A percentile compares a stretch with the other conserved stretches of the same genome.
These are phyloP conservation scores for Penicillium sp. DNA, from an alignment of 2,329 filamentous ascomycete species.

Conservation along the genomic window DNA sequence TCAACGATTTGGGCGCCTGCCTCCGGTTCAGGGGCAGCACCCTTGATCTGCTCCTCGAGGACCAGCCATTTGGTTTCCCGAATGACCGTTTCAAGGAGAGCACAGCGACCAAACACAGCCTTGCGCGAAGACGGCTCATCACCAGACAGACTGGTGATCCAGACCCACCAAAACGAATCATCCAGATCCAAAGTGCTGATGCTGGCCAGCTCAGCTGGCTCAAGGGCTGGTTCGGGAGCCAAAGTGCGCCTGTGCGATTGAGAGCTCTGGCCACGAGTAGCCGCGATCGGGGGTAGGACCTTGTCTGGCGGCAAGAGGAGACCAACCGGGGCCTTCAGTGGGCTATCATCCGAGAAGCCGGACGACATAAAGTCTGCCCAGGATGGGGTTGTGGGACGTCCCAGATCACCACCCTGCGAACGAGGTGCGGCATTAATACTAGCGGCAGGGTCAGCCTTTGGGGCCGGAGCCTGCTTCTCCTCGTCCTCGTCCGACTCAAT, in stretches of 20 bases:
- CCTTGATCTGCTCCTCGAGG: constrained; percentile 94
- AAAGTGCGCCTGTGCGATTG: constrained; percentile 77
- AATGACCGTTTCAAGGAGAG: constrained; percentile 86
- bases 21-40: constrained; percentile 80
- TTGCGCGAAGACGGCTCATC: constrained; percentile 87
- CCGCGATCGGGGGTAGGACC: constrained; percentile 78
- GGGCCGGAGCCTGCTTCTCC: constrained; percentile 27
- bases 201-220: constrained; percentile 92
- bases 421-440: constrained; percentile 67
- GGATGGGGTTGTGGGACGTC: constrained; percentile 88
- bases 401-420: constrained; percentile 67
- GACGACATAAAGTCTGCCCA: constrained; percentile 98
- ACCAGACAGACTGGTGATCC: constrained; percentile 92
- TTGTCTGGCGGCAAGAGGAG: constrained; percentile 89
- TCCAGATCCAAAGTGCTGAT: constrained; percentile 85
- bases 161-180: constrained; percentile 99
- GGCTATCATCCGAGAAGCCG: constrained; percentile 79
- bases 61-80: constrained; percentile 83
- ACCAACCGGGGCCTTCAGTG: constrained; percentile 57
- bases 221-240: constrained; percentile 68
- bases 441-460: constrained; percentile 41
- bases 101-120: constrained; percentile 89
- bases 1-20: constrained; percentile 88
- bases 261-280: constrained; percentile 73
- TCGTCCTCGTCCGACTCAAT: constrained; percentile 70